A percentile compares a stretch with the other conserved stretches of the same genome.
These are phyloP conservation scores for Oldenlandia corymbosa DNA, from an alignment of 257 asterid species.

Conservation along the genomic window DNA sequence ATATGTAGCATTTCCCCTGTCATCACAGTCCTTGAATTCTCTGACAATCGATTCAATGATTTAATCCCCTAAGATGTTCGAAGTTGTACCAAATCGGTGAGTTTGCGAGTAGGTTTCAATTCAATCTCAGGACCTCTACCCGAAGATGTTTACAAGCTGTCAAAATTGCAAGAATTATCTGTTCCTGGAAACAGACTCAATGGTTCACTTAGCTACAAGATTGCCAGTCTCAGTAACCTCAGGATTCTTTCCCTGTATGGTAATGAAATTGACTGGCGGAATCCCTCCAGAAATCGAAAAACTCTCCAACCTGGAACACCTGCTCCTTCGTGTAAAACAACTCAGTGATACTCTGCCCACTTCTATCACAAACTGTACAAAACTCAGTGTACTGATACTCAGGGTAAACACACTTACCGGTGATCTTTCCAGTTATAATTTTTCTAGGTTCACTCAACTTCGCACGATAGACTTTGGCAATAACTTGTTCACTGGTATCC, in stretches of 20 bases:
- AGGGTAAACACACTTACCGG: constrained; percentile 74
- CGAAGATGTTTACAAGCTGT: constrained; percentile 41
- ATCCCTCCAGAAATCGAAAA: constrained; percentile 67
- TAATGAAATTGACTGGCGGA: constrained; percentile 48
- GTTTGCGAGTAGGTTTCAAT: constrained; percentile 66
- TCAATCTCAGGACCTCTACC: constrained; percentile 59
- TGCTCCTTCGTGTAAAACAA: constrained; percentile 72
- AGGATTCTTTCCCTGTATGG: constrained; percentile 55
- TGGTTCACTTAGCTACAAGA: constrained; percentile 44
- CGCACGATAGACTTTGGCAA: constrained; percentile 71
- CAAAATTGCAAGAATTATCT: constrained; percentile 49
- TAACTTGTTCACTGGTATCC: constrained; percentile 50
- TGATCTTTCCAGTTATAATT: constrained; percentile 59
- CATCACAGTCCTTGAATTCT: constrained; percentile 52
- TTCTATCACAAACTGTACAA: constrained; percentile 66
- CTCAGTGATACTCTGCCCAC: constrained; percentile 64
- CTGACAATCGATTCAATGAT: constrained; percentile 63
- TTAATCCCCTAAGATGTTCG: constrained; percentile 48
- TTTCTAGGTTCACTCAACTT: constrained; percentile 59
- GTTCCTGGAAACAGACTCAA: constrained; percentile 63
- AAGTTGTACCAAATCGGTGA: constrained; percentile 39
- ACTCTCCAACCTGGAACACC: constrained; percentile 51
- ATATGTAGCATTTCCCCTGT: constrained; percentile 45
- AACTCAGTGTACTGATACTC: constrained; percentile 51
- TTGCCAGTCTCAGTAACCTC: constrained; percentile 52